These are phyloP conservation scores for Tricholoma bakamatsutake DNA, from an alignment of 768 basidiomycete species.

Conservation along the genomic window DNA sequence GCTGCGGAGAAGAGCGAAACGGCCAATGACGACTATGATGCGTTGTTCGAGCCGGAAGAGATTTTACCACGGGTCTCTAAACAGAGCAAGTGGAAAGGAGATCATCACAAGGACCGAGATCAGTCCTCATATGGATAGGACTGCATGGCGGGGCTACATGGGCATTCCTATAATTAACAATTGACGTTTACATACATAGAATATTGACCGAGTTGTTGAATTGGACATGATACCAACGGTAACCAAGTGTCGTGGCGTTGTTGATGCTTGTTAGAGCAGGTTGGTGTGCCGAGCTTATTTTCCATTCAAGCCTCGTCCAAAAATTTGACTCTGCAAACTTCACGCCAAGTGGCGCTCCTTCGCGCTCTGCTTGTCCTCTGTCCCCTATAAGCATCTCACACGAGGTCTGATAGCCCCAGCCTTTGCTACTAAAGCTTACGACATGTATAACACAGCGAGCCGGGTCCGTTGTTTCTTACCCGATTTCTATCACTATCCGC, in stretches of 20 bases:
- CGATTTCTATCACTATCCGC: not conserved
- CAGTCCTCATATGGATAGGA: constrained; percentile 4
- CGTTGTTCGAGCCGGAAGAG: constrained; percentile 16
- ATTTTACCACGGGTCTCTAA: constrained; percentile 7
- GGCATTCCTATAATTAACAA: not conserved
- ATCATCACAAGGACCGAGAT: constrained; percentile 14
- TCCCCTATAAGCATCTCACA: not conserved
- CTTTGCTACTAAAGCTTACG: not conserved
- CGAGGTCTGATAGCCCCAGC: not conserved
- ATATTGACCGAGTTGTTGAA: not conserved
- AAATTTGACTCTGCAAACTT: not conserved
- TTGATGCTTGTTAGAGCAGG: not conserved
- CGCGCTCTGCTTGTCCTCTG: not conserved
- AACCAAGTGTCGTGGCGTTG: not conserved
- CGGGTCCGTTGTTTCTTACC: not conserved
- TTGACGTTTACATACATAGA: not conserved
- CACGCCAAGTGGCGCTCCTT: not conserved
- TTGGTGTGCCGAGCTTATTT: not conserved
- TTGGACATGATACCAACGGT: not conserved
- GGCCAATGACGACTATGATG: constrained; percentile 23
- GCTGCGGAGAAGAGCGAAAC: constrained; percentile 13
- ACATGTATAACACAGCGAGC: not conserved
- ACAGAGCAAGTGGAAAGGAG: constrained; percentile 16
- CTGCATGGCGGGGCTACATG: not conserved
- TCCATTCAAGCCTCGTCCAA: not conserved